These are phyloP conservation scores for Salix brachista DNA, from an alignment of 345 rosid species.

Conservation along the genomic window DNA sequence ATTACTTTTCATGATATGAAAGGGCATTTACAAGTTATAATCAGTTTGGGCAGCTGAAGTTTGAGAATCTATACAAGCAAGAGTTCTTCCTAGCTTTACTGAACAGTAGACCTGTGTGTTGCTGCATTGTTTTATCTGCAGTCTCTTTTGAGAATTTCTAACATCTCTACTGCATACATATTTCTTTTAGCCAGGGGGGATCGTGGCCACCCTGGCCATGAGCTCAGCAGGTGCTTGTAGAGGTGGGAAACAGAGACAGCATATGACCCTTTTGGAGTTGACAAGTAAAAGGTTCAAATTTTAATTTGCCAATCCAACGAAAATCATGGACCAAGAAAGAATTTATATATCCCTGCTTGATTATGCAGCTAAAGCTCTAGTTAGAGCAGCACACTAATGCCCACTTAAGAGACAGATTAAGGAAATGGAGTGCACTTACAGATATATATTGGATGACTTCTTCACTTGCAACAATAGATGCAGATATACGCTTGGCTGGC, in stretches of 20 bases:
- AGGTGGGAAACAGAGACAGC: not conserved
- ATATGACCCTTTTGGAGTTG: not conserved
- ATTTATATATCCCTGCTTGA: not conserved
- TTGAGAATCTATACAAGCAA: not conserved
- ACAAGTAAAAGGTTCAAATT: not conserved
- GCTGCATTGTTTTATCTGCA: not conserved
- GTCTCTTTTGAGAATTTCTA: not conserved
- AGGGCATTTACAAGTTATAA: not conserved
- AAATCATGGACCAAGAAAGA: not conserved
- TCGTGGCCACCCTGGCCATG: not conserved
- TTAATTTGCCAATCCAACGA: not conserved
- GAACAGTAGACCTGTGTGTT: not conserved
- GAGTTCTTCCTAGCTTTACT: not conserved
- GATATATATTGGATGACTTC: slow-evolving; percentile 80
- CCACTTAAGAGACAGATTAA: not conserved
- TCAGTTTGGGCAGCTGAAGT: not conserved
- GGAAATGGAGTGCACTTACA: slow-evolving; percentile 43
- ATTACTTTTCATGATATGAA: not conserved
- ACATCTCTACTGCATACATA: not conserved
- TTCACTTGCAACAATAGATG: slow-evolving; percentile 70
- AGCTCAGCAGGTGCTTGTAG: not conserved
- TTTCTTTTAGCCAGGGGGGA: not conserved
- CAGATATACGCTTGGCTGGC: slow-evolving; percentile 94
- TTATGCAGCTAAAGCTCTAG: not conserved
- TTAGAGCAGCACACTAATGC: not conserved